Percentiles rank a stretch among this genome's conserved stretches.
phyloP scores from a whole-genome alignment of 768 basidiomycete genomes.

The Myochromella boudieri region DNA sequence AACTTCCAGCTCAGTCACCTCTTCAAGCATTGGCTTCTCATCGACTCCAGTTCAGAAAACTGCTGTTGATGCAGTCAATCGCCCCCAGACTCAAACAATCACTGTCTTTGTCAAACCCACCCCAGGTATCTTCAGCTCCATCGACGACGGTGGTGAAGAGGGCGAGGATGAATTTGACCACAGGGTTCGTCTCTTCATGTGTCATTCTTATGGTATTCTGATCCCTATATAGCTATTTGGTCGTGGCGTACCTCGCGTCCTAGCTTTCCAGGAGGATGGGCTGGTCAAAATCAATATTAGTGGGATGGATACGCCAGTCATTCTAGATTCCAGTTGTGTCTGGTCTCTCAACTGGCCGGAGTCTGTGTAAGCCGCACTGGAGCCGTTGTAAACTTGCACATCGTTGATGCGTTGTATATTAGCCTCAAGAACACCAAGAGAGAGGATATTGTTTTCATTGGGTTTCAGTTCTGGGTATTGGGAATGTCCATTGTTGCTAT shows the following conservation, averaged over 20 bases:
- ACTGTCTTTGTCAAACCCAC: conserved; percentile 26
- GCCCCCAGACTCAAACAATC: conserved; percentile 13
- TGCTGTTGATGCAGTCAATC: neutral
- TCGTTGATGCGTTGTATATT: conserved; percentile 6
- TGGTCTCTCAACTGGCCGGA: conserved; percentile 70
- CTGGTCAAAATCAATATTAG: conserved; percentile 29
- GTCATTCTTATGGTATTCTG: neutral
- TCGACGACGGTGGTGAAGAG: conserved; percentile 15
- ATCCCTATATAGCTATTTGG: conserved; percentile 5
- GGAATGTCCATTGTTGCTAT: conserved; percentile 75
- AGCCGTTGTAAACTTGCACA: too few relatives aligned
- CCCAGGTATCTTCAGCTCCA: neutral
- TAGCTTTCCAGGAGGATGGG: conserved; percentile 17
- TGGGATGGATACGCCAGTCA: conserved; percentile 33
- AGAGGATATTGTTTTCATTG: conserved; percentile 75
- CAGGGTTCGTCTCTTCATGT: conserved; percentile 2
- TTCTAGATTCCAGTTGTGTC: conserved; percentile 51
- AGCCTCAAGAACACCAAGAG: conserved; percentile 74
- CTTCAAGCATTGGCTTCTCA: neutral
- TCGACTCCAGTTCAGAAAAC: conserved; percentile 1
- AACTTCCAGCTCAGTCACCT: conserved; percentile 8
- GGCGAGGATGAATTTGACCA: conserved; percentile 15
- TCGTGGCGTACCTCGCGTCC: conserved; percentile 16
- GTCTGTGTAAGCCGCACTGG: conserved; percentile 65
- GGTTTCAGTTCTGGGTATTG: conserved; percentile 79